Evolutionary conservation across 1,284 basidiomycete genomes (phyloP).

Genomic region (Cystobasidium pallidum): DNA sequence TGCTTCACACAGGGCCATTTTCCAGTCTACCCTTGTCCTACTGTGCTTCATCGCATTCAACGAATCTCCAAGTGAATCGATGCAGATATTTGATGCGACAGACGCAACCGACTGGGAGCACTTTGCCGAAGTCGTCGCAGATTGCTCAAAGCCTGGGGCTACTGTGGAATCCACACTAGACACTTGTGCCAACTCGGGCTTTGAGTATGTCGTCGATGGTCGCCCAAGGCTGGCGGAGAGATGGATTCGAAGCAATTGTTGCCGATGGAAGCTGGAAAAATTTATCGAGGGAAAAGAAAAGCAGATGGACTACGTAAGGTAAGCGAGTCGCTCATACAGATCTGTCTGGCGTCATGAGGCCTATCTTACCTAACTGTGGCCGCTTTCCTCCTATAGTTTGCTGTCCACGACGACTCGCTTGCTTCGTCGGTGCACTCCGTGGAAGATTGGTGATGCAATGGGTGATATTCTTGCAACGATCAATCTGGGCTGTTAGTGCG

Average conservation of each 20-base stretch:
- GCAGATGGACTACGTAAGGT: slow-evolving; percentile 41
- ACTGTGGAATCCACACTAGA: no score
- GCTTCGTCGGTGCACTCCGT: slow-evolving; percentile 31
- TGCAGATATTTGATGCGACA: slow-evolving; percentile 6
- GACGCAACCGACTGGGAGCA: slow-evolving; percentile 16
- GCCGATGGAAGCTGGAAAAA: slow-evolving; percentile 10
- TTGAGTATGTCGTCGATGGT: slow-evolving; percentile 9
- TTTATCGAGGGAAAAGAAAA: slow-evolving; percentile 29
- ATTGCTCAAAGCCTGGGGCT: background rate
- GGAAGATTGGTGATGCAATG: slow-evolving; percentile 16
- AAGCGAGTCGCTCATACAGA: background rate
- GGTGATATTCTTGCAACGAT: slow-evolving; percentile 27
- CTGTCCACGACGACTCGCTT: slow-evolving; percentile 30
- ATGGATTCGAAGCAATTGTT: background rate
- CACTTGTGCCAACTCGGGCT: background rate
- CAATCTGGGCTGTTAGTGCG: slow-evolving; percentile 6
- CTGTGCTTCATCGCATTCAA: slow-evolving; percentile 24
- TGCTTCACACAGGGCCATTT: slow-evolving; percentile 11
- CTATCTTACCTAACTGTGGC: no score
- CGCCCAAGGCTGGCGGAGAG: slow-evolving; percentile 5
- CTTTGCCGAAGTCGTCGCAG: slow-evolving; percentile 3
- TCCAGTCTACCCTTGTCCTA: slow-evolving; percentile 25
- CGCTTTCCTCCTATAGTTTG: background rate
- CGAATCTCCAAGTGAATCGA: background rate
- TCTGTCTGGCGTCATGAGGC: background rate